Base-by-base conservation (phyloP, 2,329 filamentous ascomycete species). In the Hypoxylon sp. region DNA sequence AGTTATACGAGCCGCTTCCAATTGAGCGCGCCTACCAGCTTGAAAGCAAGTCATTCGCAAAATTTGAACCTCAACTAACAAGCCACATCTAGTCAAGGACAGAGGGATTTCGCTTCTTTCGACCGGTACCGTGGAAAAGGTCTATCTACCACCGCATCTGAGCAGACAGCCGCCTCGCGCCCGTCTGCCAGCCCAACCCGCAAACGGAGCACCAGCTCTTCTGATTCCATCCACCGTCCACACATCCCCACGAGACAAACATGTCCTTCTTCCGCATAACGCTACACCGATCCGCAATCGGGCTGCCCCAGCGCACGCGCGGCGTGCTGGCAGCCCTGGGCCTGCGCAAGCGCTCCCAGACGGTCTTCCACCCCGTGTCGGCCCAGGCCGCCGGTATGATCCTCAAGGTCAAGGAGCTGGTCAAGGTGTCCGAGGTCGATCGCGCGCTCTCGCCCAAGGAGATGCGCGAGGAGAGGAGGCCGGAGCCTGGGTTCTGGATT, bases 231-330 rank as follows among this genome's bases (percentile, higher is more conserved):
- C 30, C 6, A n/a, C 40, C 17, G 30, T 37, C 61, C 27, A 35
- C 14, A 50, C 20, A n/a, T 20, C 25, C n/a, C 20, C 4, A 22
- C 33, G 1, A 20, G n/a, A 4, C 11, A 33, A 37, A 61, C 37
- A 94, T 94, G 91, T 85, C 90, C 64, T 97, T 88, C 86, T 98
- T 98, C 86, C 91, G 93, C 79, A 93, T 98, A 80, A 97, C 94
- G 54, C 91, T 97, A 64, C 89, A 96, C 82, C 93, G 95, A 78
- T 95, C 92, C 64, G 91, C 92, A 76, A 98, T 98, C 82, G 95
- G 95, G 69, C 90, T 98, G 51, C 95, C 95, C 5, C 83, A 88
- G 77, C 91, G 93, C 78, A 92, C 91, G 68, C 88, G 89, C 79
- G 93, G 92, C 78, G 93, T 95, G 20, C 92, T 98, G 63, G 87